Conservation (phyloP, 192 early-diverging fungal genomes). For the Entomortierella beljakovae region DNA sequence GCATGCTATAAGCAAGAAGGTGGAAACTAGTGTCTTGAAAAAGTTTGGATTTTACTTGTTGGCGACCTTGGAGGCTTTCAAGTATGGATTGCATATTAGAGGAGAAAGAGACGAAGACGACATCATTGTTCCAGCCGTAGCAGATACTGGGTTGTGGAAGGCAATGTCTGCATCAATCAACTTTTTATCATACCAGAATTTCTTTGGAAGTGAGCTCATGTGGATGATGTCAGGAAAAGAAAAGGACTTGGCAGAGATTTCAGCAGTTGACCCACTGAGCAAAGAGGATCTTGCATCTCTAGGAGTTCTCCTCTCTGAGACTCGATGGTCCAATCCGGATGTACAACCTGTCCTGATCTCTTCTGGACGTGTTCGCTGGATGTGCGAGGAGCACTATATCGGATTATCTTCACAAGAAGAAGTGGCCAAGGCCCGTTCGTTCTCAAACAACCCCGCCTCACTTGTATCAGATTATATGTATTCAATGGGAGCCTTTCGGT, state of each 20-base stretch:
- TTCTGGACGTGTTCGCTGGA: constrained; percentile 18
- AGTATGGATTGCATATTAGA: constrained; percentile 20
- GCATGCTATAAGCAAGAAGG: neutral
- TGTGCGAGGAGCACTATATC: constrained; percentile 20
- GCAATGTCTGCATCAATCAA: constrained; percentile 17
- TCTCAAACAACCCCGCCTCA: constrained; percentile 18
- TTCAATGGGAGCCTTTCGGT: constrained; percentile 16
- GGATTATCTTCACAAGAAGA: constrained; percentile 6
- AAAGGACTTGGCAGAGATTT: neutral
- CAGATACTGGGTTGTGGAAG: constrained; percentile 6
- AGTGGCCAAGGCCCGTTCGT: constrained; percentile 3
- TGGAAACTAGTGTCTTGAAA: neutral
- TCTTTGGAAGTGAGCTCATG: neutral
- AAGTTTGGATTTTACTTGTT: constrained; percentile 22
- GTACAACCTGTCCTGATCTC: constrained; percentile 12
- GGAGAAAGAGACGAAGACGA: neutral
- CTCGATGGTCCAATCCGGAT: neutral
- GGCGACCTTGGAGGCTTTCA: constrained; percentile 32
- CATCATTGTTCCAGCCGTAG: constrained; percentile 1
- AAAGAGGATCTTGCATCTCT: constrained; percentile 1
- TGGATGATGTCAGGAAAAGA: neutral
- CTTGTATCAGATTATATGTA: constrained; percentile 4
- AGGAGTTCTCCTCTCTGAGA: neutral
- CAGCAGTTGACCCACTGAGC: constrained; percentile 3
- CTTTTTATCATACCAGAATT: neutral